phyloP scores from a whole-genome alignment of 176 grass and related monocot species.

The Zea luxurians region DNA sequence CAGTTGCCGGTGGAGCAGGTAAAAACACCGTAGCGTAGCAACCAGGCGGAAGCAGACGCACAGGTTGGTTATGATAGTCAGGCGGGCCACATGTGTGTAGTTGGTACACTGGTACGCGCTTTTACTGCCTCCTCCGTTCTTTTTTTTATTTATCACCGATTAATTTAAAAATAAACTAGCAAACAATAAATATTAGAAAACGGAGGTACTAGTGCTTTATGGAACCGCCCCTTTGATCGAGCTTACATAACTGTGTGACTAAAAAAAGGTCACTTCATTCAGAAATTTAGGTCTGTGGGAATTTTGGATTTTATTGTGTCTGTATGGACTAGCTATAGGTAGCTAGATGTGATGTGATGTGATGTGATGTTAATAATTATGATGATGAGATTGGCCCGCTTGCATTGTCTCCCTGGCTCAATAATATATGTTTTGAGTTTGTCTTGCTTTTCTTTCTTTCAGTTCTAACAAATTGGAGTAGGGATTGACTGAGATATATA shows the following conservation, averaged over 20 bases:
- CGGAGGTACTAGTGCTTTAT: no score
- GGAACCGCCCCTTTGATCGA: neutral
- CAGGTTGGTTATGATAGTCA: neutral
- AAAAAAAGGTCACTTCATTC: neutral
- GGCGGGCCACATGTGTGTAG: constrained; percentile 5
- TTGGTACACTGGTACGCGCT: constrained; percentile 25
- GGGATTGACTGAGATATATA: neutral
- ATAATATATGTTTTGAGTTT: neutral
- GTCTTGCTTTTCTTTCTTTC: neutral
- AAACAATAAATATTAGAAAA: no score
- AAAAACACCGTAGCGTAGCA: constrained; percentile 19
- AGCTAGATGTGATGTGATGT: neutral
- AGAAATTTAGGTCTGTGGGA: neutral
- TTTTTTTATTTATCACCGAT: no score
- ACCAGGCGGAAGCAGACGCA: constrained; percentile 19
- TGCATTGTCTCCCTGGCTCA: neutral
- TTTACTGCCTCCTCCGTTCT: neutral
- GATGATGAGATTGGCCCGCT: neutral
- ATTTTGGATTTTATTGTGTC: neutral
- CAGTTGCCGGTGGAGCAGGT: constrained; percentile 26
- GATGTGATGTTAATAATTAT: neutral
- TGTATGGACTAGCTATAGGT: neutral
- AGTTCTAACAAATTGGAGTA: constrained; percentile 1
- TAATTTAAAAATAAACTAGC: no score
- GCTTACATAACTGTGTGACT: neutral